A percentile compares a stretch with the other conserved stretches of the same genome.
Evolutionary conservation across 768 basidiomycete genomes (phyloP).

Genomic region (Mrakia gelida): DNA sequence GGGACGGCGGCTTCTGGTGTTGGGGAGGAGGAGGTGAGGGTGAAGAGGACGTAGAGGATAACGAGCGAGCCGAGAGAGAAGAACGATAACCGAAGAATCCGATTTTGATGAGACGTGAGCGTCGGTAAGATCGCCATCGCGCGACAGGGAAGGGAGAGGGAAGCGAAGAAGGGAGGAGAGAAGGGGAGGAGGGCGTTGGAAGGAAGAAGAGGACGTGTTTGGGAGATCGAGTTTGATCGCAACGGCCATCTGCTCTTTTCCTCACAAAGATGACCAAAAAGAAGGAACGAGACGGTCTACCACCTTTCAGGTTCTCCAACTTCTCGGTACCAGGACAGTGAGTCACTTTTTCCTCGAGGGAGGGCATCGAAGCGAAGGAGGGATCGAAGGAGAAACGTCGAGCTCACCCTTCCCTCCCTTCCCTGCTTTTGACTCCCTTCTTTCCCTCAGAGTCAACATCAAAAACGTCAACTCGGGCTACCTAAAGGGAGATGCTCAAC

Average conservation of each 20-base stretch:
- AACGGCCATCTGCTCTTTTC: neutral
- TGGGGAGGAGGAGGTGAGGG: conserved; percentile 16
- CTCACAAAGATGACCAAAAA: conserved; percentile 16
- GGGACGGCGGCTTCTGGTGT: neutral
- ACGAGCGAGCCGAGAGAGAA: conserved; percentile 27
- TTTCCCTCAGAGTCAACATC: conserved; percentile 59
- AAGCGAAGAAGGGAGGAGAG: neutral
- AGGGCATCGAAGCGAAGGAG: neutral
- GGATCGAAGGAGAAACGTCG: neutral
- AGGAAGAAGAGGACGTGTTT: neutral
- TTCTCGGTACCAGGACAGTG: conserved; percentile 76
- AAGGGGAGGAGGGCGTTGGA: neutral
- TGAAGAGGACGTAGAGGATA: conserved; percentile 31
- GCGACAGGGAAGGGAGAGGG: neutral
- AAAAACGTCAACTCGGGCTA: conserved; percentile 75
- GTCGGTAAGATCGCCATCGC: conserved; percentile 18
- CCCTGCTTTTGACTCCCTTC: neutral
- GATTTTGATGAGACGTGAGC: conserved; percentile 24
- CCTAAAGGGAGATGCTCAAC: conserved; percentile 69
- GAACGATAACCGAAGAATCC: conserved; percentile 23
- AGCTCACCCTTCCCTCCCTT: conserved; percentile 32
- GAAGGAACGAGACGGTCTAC: conserved; percentile 25
- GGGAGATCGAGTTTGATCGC: neutral
- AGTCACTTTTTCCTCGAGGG: conserved; percentile 34
- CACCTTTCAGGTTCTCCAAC: conserved; percentile 61